phyloP scores from a whole-genome alignment of 2,329 filamentous ascomycete species.

The Teratosphaeria viscida region DNA sequence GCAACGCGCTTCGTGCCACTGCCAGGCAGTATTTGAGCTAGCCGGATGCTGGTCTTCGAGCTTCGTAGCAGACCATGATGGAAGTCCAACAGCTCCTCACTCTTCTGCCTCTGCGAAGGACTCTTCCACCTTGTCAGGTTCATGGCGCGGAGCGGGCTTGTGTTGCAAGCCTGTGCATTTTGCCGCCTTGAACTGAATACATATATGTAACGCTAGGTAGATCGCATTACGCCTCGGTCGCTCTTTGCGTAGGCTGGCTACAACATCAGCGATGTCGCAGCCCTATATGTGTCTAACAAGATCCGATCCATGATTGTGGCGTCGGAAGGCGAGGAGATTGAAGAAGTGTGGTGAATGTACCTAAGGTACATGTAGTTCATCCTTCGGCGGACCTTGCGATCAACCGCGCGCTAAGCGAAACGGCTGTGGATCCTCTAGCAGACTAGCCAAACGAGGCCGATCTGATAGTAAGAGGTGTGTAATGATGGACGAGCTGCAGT shows the following conservation, averaged over 20 bases:
- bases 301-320: too few species aligned
- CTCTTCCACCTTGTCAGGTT: constrained; percentile 16
- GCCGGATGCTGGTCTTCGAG: constrained; percentile 18
- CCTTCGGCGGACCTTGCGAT: not conserved
- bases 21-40: constrained; percentile 17
- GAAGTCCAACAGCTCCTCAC: constrained; percentile 10
- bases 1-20: constrained; percentile 15
- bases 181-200: not conserved
- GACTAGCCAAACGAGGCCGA: not conserved
- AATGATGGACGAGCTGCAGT: not conserved
- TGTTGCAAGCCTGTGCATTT: not conserved
- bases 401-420: not conserved
- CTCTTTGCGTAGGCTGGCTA: not conserved
- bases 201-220: too few species aligned
- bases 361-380: not conserved
- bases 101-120: constrained; percentile 4
- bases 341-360: not conserved
- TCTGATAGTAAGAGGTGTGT: not conserved
- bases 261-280: not conserved
- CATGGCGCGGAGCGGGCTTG: constrained; percentile 3
- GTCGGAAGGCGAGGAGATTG: too few species aligned
- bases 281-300: not conserved
- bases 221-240: not conserved
- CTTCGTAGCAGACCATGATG: constrained; percentile 14
- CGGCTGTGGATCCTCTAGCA: not conserved